Conservation (phyloP, 345 rosid genomes). For the Viola odorata region DNA sequence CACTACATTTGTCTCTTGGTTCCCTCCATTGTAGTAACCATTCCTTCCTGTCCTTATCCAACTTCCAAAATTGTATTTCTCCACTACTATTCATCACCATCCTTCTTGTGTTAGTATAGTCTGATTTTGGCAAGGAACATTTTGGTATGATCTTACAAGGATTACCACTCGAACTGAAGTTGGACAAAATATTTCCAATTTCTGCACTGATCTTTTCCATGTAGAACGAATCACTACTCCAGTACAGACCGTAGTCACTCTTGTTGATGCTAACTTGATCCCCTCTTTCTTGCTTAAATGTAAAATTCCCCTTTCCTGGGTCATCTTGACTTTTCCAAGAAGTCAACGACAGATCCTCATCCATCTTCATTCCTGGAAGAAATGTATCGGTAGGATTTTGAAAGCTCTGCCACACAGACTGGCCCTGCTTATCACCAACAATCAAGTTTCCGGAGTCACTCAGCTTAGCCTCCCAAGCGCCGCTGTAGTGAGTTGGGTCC, state of each 20-base stretch:
- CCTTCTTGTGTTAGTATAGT: conserved; percentile 16
- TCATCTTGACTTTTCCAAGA: conserved; percentile 52
- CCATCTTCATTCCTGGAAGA: conserved; percentile 25
- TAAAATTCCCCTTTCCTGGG: conserved; percentile 58
- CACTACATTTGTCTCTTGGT: conserved; percentile 32
- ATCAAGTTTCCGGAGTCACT: conserved; percentile 14
- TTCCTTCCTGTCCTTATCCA: not conserved
- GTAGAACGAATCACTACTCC: not conserved
- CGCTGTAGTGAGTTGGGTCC: not conserved
- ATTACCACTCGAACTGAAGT: not conserved
- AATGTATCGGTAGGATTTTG: conserved; percentile 18
- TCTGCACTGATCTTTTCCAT: not conserved
- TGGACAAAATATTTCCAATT: not conserved
- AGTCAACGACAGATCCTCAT: conserved; percentile 24
- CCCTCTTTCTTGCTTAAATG: conserved; percentile 30
- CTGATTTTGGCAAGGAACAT: too few relatives aligned
- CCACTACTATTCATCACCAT: conserved; percentile 30
- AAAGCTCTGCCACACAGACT: conserved; percentile 12
- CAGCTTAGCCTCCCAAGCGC: not conserved
- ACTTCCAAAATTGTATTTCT: conserved; percentile 17
- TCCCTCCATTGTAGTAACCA: conserved; percentile 28
- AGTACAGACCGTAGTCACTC: not conserved
- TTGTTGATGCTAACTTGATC: not conserved
- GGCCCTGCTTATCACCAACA: conserved; percentile 4
- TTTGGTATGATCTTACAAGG: not conserved